These are phyloP conservation scores for Gyromitra esculenta DNA, from an alignment of 2,329 filamentous ascomycete genomes.

Conservation along the genomic window DNA sequence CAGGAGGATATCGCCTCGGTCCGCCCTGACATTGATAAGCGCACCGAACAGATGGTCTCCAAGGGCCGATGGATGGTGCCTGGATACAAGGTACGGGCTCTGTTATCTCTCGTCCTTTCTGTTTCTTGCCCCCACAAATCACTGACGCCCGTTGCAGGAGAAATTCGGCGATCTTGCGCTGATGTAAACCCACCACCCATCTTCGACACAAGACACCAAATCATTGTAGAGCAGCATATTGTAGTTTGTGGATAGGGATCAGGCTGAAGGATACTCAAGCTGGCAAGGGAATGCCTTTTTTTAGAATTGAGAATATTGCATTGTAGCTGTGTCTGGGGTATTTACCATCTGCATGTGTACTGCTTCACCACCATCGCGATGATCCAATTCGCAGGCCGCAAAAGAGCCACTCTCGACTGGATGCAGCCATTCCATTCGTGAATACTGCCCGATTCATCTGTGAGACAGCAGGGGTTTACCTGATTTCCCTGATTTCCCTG, in stretches of 20 bases:
- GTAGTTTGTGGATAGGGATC: slow-evolving; percentile 44
- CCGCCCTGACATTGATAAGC: slow-evolving; percentile 96
- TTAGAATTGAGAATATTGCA: slow-evolving; percentile 16
- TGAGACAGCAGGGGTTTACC: not conserved
- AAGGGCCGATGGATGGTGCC: slow-evolving; percentile 98
- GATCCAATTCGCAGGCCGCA: not conserved
- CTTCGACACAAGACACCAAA: slow-evolving; percentile 18
- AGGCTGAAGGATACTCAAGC: not conserved
- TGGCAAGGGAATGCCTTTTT: not conserved
- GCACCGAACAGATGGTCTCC: slow-evolving; percentile 91
- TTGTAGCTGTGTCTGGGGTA: not conserved
- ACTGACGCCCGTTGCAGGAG: slow-evolving; percentile 75
- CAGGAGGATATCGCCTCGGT: slow-evolving; percentile 95
- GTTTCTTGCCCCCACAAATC: slow-evolving; percentile 23
- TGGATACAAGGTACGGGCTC: slow-evolving; percentile 90
- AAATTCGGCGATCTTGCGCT: slow-evolving; percentile 98
- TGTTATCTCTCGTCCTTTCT: not conserved
- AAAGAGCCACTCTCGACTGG: not conserved
- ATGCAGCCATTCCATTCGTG: not conserved
- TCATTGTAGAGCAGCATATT: slow-evolving; percentile 43
- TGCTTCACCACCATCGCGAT: not conserved
- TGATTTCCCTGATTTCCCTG: not conserved
- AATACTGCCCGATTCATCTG: not conserved
- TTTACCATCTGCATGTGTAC: not conserved
- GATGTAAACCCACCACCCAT: slow-evolving; percentile 71